Conservation (phyloP, 2,329 filamentous ascomycete species). For the Paramyrothecium roridum region DNA sequence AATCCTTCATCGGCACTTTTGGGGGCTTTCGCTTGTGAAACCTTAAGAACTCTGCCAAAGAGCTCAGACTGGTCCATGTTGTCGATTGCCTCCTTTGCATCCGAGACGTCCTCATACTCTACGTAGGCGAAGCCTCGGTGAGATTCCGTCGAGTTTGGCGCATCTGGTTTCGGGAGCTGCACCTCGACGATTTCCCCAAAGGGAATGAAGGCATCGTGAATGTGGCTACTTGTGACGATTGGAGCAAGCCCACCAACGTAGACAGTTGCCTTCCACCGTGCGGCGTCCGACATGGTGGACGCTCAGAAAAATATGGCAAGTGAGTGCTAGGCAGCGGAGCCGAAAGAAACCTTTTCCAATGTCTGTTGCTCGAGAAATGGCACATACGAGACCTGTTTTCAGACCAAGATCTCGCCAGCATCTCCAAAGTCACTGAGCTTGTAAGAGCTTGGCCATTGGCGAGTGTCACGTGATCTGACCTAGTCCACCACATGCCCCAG, state of each 20-base stretch:
- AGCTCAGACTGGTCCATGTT: conserved; percentile 99
- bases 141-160: conserved; percentile 70
- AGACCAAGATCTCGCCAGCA: not conserved
- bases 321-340: too few relatives aligned
- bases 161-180: conserved; percentile 82
- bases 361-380: too few relatives aligned
- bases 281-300: conserved; percentile 69
- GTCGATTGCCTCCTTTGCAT: conserved; percentile 93
- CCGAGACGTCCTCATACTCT: conserved; percentile 81
- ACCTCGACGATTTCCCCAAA: conserved; percentile 96
- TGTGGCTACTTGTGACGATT: conserved; percentile 68
- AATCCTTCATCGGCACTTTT: conserved; percentile 85
- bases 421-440: too few relatives aligned
- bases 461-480: too few relatives aligned
- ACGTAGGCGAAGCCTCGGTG: conserved; percentile 97
- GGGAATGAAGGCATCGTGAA: conserved; percentile 91
- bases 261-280: conserved; percentile 85
- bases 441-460: too few relatives aligned
- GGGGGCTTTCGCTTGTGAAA: conserved; percentile 86
- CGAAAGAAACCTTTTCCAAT: too few relatives aligned
- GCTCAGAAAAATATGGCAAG: too few relatives aligned
- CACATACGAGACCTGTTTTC: not conserved
- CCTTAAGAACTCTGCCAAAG: conserved; percentile 88
- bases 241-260: conserved; percentile 88
- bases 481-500: conserved; percentile 9